Base-by-base conservation (phyloP, 2,329 filamentous ascomycete species). In the Ceratocystis colombiana region DNA sequence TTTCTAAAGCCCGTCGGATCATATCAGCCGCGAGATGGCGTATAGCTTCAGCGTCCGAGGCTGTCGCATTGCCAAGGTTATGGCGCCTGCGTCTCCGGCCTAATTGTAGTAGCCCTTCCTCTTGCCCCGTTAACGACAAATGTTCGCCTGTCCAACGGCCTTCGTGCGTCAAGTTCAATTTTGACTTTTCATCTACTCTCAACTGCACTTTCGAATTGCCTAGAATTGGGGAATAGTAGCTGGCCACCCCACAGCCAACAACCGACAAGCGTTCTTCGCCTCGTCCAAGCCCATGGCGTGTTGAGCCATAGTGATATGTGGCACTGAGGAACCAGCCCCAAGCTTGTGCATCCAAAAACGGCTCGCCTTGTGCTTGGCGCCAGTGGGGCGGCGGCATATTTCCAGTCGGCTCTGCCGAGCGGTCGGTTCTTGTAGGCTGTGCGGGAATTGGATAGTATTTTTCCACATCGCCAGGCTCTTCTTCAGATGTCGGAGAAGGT, bases 311-410 rank as follows among this genome's bases (percentile, higher is more conserved):
- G 69, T 78, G 76, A 68, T 74, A 73, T 5, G 77, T 74, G 1
- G 76, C 77, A 61, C 76, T 77, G 25, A 73, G 70, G 68, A 79
- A 79, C 79, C 79, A 80, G 44, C 73, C 75, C 76, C 76, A 79
- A 33, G 71, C 72, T 67, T 78, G 76, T 2, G 72, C 72, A 3
- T 66, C 62, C n/a, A 76, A 69, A 55, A 79, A 79, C 1, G 77
- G 77, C 68, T 79, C 77, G 20, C 46, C 46, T 28, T 37, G 37
- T 7, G 45, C 63, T 20, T 75, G 76, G 55, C 74, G 73, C 63
- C 63, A 68, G 44, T 65, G 59, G 5, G 66, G 66, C 22, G 66
- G 66, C 57, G 66, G 66, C 66, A 68, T 59, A 30, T 67, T 66
- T 7, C 61, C 61, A 17, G 65, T 59, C 5, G 65, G 65, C 44